Percentiles rank a stretch among this genome's conserved stretches.
Evolutionary conservation across 2,329 filamentous ascomycete genomes (phyloP).

Genomic region (Penicillium brasilianum): DNA sequence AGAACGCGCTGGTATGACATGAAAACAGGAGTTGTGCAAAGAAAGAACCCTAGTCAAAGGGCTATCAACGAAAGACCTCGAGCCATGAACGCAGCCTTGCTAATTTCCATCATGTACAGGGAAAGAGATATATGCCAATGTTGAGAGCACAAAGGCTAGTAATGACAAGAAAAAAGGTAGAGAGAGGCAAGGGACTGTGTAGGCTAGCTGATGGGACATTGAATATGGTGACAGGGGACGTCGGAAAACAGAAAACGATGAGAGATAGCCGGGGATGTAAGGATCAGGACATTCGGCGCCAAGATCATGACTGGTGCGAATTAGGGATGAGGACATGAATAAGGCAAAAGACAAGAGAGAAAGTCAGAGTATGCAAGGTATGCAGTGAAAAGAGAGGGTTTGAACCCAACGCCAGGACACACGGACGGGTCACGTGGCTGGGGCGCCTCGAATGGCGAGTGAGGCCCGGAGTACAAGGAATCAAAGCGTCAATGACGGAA

Average conservation of each 20-base stretch:
- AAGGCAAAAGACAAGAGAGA: constrained; percentile 25
- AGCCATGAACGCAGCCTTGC: constrained; percentile 31
- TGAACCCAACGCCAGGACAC: constrained; percentile 26
- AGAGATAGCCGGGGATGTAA: constrained; percentile 17
- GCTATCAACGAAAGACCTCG: neutral
- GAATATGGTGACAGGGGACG: constrained; percentile 20
- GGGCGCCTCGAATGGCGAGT: constrained; percentile 11
- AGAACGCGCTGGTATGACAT: constrained; percentile 9
- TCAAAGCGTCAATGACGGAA: constrained; percentile 19
- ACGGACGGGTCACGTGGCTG: constrained; percentile 20
- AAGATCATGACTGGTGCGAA: constrained; percentile 34
- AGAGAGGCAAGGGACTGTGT: constrained; percentile 30
- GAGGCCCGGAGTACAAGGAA: constrained; percentile 22
- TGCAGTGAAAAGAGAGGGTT: constrained; percentile 24
- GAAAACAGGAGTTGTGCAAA: constrained; percentile 1
- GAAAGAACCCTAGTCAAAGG: neutral
- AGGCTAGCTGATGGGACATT: constrained; percentile 23
- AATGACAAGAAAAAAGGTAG: constrained; percentile 27
- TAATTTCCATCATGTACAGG: constrained; percentile 39
- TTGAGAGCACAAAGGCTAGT: constrained; percentile 23
- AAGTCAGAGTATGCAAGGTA: constrained; percentile 29
- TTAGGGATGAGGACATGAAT: constrained; percentile 23
- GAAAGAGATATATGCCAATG: constrained; percentile 24
- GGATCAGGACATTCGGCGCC: constrained; percentile 28
- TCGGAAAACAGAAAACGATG: constrained; percentile 17